Evolutionary conservation across 2,329 filamentous ascomycete genomes (phyloP).

Genomic region (Pyrenophora graminea): DNA sequence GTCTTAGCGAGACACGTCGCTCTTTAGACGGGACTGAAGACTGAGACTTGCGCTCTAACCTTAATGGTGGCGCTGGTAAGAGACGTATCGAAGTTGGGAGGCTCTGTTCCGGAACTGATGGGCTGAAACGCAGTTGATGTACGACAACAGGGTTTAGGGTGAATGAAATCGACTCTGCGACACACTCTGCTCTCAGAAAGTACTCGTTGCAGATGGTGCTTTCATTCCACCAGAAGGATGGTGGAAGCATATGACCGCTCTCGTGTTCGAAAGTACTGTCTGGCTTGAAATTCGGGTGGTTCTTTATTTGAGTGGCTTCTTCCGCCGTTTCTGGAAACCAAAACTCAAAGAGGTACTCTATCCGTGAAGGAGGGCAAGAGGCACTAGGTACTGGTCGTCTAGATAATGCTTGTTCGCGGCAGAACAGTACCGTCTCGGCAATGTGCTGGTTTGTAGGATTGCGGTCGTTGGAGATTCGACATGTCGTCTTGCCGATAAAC

Average conservation of each 20-base stretch:
- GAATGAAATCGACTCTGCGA: constrained; percentile 19
- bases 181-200: constrained; percentile 23
- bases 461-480: constrained; percentile 20
- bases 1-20: constrained; percentile 9
- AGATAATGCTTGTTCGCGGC: constrained; percentile 14
- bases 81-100: constrained; percentile 3
- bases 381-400: constrained; percentile 14
- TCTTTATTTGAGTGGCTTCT: constrained; percentile 13
- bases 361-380: constrained; percentile 18
- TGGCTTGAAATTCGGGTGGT: constrained; percentile 9
- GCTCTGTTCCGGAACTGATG: constrained; percentile 18
- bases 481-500: constrained; percentile 24
- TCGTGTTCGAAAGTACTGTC: constrained; percentile 18
- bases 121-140: constrained; percentile 24
- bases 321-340: constrained; percentile 26
- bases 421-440: constrained; percentile 18
- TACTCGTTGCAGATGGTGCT: constrained; percentile 24
- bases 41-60: constrained; percentile 19
- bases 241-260: constrained; percentile 21
- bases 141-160: constrained; percentile 20
- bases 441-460: constrained; percentile 19
- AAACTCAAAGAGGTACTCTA: constrained; percentile 30
- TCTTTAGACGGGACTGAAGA: constrained; percentile 12
- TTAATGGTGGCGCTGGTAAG: constrained; percentile 12
- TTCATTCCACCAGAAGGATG: constrained; percentile 24